These are phyloP conservation scores for Amylocystis lapponica DNA, from an alignment of 768 basidiomycete genomes.

Conservation along the genomic window DNA sequence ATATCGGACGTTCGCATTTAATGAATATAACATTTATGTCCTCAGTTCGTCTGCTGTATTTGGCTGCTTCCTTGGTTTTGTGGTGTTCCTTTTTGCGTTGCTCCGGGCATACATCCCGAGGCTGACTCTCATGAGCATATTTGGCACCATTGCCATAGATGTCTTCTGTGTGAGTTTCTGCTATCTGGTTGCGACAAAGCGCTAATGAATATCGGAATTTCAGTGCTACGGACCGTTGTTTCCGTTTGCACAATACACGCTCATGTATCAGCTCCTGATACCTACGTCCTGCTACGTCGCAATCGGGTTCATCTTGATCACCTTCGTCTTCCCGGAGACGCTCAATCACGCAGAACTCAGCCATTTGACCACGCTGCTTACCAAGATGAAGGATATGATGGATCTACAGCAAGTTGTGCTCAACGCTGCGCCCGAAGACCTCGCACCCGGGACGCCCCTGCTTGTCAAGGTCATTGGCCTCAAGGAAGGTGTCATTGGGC, in stretches of 20 bases:
- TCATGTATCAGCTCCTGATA: conserved; percentile 37
- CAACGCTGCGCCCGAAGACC: conserved; percentile 12
- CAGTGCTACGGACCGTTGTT: conserved; percentile 46
- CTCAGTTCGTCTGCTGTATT: conserved; percentile 38
- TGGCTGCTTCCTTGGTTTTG: conserved; percentile 45
- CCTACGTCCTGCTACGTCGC: conserved; percentile 42
- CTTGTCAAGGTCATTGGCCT: conserved; percentile 14
- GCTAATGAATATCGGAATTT: conserved; percentile 17
- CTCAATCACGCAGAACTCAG: conserved; percentile 37
- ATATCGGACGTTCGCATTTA: too few relatives aligned
- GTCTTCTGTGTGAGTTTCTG: conserved; percentile 32
- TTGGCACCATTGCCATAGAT: conserved; percentile 43
- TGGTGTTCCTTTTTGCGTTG: conserved; percentile 37
- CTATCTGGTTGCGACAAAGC: background rate
- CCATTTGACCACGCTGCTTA: conserved; percentile 25
- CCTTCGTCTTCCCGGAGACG: conserved; percentile 49
- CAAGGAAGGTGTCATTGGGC: conserved; percentile 18
- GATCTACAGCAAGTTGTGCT: conserved; percentile 30
- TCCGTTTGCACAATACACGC: conserved; percentile 37
- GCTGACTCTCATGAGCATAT: conserved; percentile 39
- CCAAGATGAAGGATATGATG: conserved; percentile 23
- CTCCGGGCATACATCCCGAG: conserved; percentile 43
- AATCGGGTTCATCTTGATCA: conserved; percentile 39
- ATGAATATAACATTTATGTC: background rate
- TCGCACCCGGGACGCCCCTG: conserved; percentile 18